Conservation (phyloP, 2,329 filamentous ascomycete species). For the Westerdykella sp. region DNA sequence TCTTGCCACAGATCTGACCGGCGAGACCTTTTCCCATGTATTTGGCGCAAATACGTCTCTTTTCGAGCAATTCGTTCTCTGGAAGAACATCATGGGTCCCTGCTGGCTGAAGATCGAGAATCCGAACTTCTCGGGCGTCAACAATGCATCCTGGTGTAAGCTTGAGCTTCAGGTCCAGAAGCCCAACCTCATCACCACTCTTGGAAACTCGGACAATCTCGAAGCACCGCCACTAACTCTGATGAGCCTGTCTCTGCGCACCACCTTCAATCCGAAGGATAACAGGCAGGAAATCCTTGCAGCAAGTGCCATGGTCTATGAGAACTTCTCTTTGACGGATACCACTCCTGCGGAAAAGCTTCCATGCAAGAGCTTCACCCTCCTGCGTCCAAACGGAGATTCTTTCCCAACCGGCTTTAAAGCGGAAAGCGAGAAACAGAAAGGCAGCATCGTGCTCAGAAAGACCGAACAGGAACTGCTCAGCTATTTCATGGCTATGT, state of each 20-base stretch:
- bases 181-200: constrained; percentile 65
- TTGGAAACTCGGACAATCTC: constrained; percentile 72
- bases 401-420: constrained; percentile 86
- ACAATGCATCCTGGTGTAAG: constrained; percentile 95
- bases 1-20: constrained; percentile 63
- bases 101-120: constrained; percentile 92
- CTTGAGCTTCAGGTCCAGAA: constrained; percentile 78
- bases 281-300: constrained; percentile 96
- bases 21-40: constrained; percentile 87
- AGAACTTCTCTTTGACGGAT: constrained; percentile 79
- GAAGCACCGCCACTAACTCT: constrained; percentile 83
- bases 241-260: constrained; percentile 91
- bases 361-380: constrained; percentile 82
- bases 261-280: constrained; percentile 78
- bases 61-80: constrained; percentile 96
- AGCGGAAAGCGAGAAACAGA: constrained; percentile 63
- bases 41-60: constrained; percentile 91
- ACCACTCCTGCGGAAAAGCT: constrained; percentile 84
- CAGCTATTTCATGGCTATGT: constrained; percentile 79
- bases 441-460: constrained; percentile 70
- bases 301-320: constrained; percentile 86
- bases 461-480: constrained; percentile 81
- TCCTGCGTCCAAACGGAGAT: constrained; percentile 72
- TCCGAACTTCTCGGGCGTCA: constrained; percentile 74
- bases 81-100: constrained; percentile 98